These are phyloP conservation scores for Penicillium sp. DNA, from an alignment of 2,329 filamentous ascomycete species.

Conservation along the genomic window DNA sequence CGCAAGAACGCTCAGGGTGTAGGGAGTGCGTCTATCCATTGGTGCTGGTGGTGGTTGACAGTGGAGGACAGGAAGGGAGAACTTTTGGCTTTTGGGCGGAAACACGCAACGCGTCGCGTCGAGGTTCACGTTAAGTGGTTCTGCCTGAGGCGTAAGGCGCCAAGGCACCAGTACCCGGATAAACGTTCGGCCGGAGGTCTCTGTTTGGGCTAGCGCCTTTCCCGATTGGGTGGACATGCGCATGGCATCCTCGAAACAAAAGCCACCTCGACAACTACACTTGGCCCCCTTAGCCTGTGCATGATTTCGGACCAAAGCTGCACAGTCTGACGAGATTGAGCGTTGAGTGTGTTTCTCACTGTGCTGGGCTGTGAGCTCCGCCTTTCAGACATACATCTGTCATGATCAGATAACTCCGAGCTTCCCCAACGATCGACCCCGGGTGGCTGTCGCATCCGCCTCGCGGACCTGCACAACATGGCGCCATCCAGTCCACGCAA, in stretches of 20 bases:
- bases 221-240: slow-evolving; percentile 26
- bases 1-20: slow-evolving; percentile 75
- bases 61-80: slow-evolving; percentile 22
- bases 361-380: neutral
- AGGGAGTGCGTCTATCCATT: slow-evolving; percentile 87
- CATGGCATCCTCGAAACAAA: slow-evolving; percentile 20
- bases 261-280: slow-evolving; percentile 23
- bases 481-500: slow-evolving; percentile 58
- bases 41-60: slow-evolving; percentile 20
- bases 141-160: slow-evolving; percentile 6
- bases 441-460: slow-evolving; percentile 33
- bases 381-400: slow-evolving; percentile 23
- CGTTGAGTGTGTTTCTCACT: neutral
- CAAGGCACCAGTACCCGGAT: slow-evolving; percentile 10
- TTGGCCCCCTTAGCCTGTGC: slow-evolving; percentile 1
- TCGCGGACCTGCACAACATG: slow-evolving; percentile 49
- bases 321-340: neutral
- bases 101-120: slow-evolving; percentile 37
- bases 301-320: neutral
- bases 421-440: slow-evolving; percentile 24
- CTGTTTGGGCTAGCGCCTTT: slow-evolving; percentile 20
- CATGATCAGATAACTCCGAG: slow-evolving; percentile 34
- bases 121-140: slow-evolving; percentile 39
- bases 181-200: slow-evolving; percentile 4
- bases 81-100: slow-evolving; percentile 23